Base-by-base conservation (phyloP, 768 basidiomycete species). In the Cytidiella melzeri region DNA sequence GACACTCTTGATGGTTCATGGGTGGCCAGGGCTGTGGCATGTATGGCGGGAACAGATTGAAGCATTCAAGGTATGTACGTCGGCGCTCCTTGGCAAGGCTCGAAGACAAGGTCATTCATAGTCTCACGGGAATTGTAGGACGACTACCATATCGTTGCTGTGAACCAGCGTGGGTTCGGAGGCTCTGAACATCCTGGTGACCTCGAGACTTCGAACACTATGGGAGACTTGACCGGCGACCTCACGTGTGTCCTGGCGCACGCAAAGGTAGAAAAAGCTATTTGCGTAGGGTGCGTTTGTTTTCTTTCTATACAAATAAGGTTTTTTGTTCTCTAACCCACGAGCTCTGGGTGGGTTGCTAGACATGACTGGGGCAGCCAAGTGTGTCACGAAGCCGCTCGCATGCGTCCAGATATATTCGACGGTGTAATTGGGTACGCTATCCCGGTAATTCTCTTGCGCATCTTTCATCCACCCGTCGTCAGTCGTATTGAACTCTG, bases 291-390 rank as follows among this genome's bases (percentile, higher is more conserved):
- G 84, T 84, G 53, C 25, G 71, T 55, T 1, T 15, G 41, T 47
- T n/a, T n/a, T n/a, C n/a, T n/a, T n/a, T n/a, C n/a, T n/a, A n/a
- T n/a, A n/a, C n/a, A n/a, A n/a, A n/a, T n/a, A n/a, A n/a, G n/a
- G n/a, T n/a, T n/a, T n/a, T n/a, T n/a, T n/a, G n/a, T n/a, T n/a
- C n/a, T n/a, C n/a, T n/a, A n/a, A n/a, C n/a, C n/a, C n/a, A n/a
- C n/a, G n/a, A n/a, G n/a, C n/a, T n/a, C n/a, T n/a, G n/a, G n/a
- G n/a, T n/a, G n/a, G n/a, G n/a, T n/a, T n/a, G n/a, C n/a, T 27
- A 85, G 84, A 11, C 87, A 89, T 57, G 87, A 89, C 53, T 89
- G 87, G 87, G 87, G 87, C 34, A 69, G 83, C 1, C 71, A 75
- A 45, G 51, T 79, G 2, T 87, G 86, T 53, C 83, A 80, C 56